These are phyloP conservation scores for Crucihimalaya himalaica DNA, from an alignment of 345 rosid species.

Conservation along the genomic window DNA sequence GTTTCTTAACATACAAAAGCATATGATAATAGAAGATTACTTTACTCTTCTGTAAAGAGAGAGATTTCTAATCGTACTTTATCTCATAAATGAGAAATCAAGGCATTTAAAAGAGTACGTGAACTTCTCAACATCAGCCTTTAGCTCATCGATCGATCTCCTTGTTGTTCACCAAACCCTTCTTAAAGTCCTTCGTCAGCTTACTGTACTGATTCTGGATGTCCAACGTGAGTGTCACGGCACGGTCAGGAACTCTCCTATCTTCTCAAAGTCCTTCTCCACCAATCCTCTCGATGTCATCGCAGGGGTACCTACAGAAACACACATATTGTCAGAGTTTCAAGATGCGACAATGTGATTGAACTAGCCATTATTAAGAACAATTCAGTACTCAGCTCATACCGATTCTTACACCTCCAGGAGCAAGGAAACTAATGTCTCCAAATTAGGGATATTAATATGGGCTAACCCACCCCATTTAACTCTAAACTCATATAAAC, in stretches of 20 bases:
- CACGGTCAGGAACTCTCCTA: constrained; percentile 86
- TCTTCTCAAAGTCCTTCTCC: constrained; percentile 93
- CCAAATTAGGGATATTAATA: no score
- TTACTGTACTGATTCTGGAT: constrained; percentile 85
- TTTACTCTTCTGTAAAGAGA: not conserved
- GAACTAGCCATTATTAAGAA: not conserved
- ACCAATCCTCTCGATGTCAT: constrained; percentile 98
- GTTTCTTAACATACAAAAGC: no score
- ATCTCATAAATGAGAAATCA: constrained; percentile 65
- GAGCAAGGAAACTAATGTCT: constrained; percentile 98
- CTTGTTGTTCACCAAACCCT: constrained; percentile 79
- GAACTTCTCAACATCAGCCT: constrained; percentile 79
- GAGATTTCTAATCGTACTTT: constrained; percentile 58
- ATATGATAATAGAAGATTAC: not conserved
- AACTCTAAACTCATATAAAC: no score
- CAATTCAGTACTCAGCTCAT: constrained; percentile 20
- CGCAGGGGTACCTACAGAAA: constrained; percentile 75
- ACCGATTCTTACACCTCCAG: constrained; percentile 98
- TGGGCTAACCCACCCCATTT: no score
- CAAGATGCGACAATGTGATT: not conserved
- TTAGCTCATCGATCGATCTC: constrained; percentile 76
- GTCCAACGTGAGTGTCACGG: constrained; percentile 72
- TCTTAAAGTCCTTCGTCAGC: constrained; percentile 81
- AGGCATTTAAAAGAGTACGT: constrained; percentile 66
- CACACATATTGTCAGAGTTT: not conserved